Evolutionary conservation across 1,139 yeast genomes (phyloP).

Genomic region (Suhomyces bokatorum): DNA sequence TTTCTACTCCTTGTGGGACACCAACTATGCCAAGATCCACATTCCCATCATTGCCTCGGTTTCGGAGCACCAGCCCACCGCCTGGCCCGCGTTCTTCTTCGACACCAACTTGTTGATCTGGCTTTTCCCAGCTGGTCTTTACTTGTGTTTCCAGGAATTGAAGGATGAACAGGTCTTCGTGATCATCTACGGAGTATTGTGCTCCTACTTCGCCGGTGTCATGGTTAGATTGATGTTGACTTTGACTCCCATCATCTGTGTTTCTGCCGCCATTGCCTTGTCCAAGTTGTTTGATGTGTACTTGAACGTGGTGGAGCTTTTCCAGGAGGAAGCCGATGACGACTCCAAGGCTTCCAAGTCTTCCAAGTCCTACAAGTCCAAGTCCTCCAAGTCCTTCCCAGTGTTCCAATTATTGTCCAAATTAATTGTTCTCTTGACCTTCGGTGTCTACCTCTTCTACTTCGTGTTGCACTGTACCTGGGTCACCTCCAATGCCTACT

Average conservation of each 20-base stretch:
- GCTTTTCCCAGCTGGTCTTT: slow-evolving; percentile 98
- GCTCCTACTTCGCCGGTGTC: slow-evolving; percentile 97
- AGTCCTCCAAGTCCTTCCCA: slow-evolving; percentile 19
- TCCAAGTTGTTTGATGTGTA: slow-evolving; percentile 84
- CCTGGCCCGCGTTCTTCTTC: slow-evolving; percentile 98
- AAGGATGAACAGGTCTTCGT: slow-evolving; percentile 91
- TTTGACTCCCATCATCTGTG: slow-evolving; percentile 93
- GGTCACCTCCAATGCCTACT: slow-evolving; percentile 95
- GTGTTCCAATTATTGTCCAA: slow-evolving; percentile 53
- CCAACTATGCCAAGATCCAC: slow-evolving; percentile 94
- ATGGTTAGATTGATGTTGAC: slow-evolving; percentile 98
- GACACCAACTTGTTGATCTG: slow-evolving; percentile 91
- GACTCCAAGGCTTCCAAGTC: slow-evolving; percentile 1
- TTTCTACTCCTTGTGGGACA: slow-evolving; percentile 97
- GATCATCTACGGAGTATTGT: slow-evolving; percentile 85
- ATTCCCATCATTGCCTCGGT: slow-evolving; percentile 99
- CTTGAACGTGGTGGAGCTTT: slow-evolving; percentile 59
- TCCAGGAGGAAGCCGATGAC: slow-evolving; percentile 19
- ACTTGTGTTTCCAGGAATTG: slow-evolving; percentile 84
- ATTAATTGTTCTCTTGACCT: slow-evolving; percentile 64
- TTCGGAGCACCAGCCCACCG: slow-evolving; percentile 99
- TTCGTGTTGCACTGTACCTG: slow-evolving; percentile 96
- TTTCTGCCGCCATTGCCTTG: slow-evolving; percentile 81
- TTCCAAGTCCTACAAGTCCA: neutral
- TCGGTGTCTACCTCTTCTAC: slow-evolving; percentile 70